Conservation (phyloP, 2,329 filamentous ascomycete genomes). For the Furcasterigmium furcatum region DNA sequence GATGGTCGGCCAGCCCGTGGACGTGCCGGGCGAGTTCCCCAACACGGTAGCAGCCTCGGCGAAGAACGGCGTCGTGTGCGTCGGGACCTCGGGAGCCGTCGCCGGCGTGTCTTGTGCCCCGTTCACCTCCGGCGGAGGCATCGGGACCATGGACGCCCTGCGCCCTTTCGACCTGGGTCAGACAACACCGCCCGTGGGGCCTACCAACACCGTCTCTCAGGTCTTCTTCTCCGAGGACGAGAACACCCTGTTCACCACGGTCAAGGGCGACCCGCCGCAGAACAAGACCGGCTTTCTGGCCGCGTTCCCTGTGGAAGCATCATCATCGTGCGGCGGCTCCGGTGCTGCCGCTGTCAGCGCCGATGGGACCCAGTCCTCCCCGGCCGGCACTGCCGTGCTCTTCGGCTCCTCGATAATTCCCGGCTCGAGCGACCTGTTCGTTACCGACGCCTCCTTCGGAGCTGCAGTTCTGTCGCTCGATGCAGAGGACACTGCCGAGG, state of each 20-base stretch:
- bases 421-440: constrained; percentile 41
- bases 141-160: constrained; percentile 40
- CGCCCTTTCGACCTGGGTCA: constrained; percentile 48
- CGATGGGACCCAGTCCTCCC: constrained; percentile 34
- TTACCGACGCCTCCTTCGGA: constrained; percentile 58
- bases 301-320: constrained; percentile 38
- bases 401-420: constrained; percentile 50
- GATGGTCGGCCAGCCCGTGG: constrained; percentile 36
- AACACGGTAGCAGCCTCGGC: constrained; percentile 45
- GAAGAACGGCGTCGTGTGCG: constrained; percentile 39
- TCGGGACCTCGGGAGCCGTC: constrained; percentile 38
- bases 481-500: constrained; percentile 21
- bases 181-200: constrained; percentile 54
- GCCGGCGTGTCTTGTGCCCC: constrained; percentile 41
- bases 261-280: constrained; percentile 54
- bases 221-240: constrained; percentile 56
- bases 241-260: constrained; percentile 47
- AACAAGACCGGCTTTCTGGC: constrained; percentile 57
- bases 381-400: constrained; percentile 51
- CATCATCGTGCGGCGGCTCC: neutral
- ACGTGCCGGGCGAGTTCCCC: constrained; percentile 48
- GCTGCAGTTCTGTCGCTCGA: constrained; percentile 44
- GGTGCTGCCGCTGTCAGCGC: constrained; percentile 11
- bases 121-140: constrained; percentile 30
- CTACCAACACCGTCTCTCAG: constrained; percentile 57